Percentiles rank a stretch among this genome's conserved stretches.
These are phyloP conservation scores for Colletotrichum sp. DNA, from an alignment of 2,329 filamentous ascomycete genomes.

Conservation along the genomic window DNA sequence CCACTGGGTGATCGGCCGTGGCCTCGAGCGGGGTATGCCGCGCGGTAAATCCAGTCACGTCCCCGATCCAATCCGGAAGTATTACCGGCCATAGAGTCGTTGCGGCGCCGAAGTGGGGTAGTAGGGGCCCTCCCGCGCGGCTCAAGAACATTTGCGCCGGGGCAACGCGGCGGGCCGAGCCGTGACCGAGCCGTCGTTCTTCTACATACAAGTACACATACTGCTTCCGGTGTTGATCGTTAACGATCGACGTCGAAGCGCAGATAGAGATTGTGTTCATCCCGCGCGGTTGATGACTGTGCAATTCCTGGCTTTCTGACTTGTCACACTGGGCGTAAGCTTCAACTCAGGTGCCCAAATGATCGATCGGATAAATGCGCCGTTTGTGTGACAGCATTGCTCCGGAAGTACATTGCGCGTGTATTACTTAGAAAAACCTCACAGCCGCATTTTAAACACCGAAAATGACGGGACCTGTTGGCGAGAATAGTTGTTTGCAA, in stretches of 20 bases:
- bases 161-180: neutral
- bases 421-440: neutral
- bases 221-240: neutral
- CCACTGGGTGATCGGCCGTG: neutral
- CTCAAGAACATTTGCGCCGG: neutral
- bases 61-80: neutral
- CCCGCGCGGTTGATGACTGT: neutral
- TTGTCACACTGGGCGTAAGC: neutral
- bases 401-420: neutral
- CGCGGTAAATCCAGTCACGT: neutral
- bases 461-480: accelerated
- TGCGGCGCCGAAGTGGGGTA: neutral
- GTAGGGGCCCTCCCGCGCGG: neutral
- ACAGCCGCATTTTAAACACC: accelerated
- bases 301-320: neutral
- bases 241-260: neutral
- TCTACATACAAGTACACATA: neutral
- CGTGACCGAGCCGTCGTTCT: neutral
- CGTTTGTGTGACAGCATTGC: neutral
- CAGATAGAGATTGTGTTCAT: neutral
- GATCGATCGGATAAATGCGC: neutral
- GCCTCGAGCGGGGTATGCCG: neutral
- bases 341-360: neutral
- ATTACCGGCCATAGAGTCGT: neutral
- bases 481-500: neutral